Evolutionary conservation across 768 basidiomycete genomes (phyloP), one percentile per base, ranked within the genome.

Genomic region (Lenzites betulinus): DNA sequence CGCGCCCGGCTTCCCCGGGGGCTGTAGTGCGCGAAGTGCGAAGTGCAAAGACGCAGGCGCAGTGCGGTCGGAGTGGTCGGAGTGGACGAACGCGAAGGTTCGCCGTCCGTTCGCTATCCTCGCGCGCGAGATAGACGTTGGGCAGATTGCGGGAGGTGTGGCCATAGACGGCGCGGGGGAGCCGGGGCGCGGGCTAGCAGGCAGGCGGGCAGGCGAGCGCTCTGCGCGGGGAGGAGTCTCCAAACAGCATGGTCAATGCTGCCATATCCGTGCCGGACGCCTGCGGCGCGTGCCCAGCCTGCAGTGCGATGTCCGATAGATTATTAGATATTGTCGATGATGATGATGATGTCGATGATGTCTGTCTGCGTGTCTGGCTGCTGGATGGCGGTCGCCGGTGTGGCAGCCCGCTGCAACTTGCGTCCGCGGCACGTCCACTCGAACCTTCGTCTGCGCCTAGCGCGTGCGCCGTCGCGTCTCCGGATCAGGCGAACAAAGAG

Each of bases 171-270:
- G 61, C 38, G 61, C 61, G 61, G 46, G 43, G 26, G 61, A 58
- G 46, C 62, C 62, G 62, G 43, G 26, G 61, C 53, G 46, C 62
- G 57, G 62, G 52, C 15, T n/a, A n/a, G n/a, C n/a, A n/a, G n/a
- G n/a, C n/a, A n/a, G n/a, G n/a, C n/a, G n/a, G n/a, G n/a, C n/a
- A n/a, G 25, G 18, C 39, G 22, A 41, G 57, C 36, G 30, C 6
- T 11, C 30, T 33, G 30, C 39, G 38, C 30, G n/a, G 20, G 22
- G 41, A 41, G 41, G 44, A 63, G 62, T 59, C 62, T 63, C 62
- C 62, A 63, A 54, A 54, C 62, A 57, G 62, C 41, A 59, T 46
- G 62, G 42, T 63, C 62, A 63, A 63, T 58, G 62, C 62, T 63
- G 47, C 62, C 62, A 59, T 63, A 59, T 63, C 62, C 48, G 57